phyloP scores from a whole-genome alignment of 83 land plant species.

The Picea abies region DNA sequence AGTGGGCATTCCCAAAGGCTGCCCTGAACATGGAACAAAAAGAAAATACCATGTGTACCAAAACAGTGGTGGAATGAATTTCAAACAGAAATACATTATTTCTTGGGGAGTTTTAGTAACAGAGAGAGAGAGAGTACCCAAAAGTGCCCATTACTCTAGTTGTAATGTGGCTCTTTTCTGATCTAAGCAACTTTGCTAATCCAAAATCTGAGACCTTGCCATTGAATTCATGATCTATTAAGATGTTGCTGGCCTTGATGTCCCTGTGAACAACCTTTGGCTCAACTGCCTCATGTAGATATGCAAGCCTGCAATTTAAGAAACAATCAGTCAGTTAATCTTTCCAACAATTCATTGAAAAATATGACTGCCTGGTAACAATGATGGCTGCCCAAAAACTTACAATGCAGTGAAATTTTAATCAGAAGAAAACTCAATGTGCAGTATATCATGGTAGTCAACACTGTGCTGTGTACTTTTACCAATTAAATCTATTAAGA shows the following conservation, averaged over 20 bases:
- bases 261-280: conserved; percentile 88
- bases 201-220: conserved; percentile 83
- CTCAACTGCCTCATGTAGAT: conserved; percentile 77
- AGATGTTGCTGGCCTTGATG: conserved; percentile 78
- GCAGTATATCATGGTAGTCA: no score
- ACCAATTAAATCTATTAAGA: no score
- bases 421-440: no score
- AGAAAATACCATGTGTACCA: no score
- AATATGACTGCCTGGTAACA: no score
- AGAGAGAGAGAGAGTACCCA: conserved; percentile 41
- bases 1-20: background rate
- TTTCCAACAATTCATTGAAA: no score
- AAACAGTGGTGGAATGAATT: background rate
- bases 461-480: no score
- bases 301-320: conserved; percentile 53
- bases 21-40: no score
- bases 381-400: no score
- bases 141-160: conserved; percentile 85
- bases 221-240: conserved; percentile 69
- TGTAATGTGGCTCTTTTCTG: conserved; percentile 76
- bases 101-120: background rate
- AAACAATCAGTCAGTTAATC: background rate
- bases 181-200: conserved; percentile 68
- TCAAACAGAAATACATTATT: background rate
- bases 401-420: no score